Evolutionary conservation across 2,329 filamentous ascomycete genomes (phyloP).

Genomic region (Neodidymelliopsis sp.): DNA sequence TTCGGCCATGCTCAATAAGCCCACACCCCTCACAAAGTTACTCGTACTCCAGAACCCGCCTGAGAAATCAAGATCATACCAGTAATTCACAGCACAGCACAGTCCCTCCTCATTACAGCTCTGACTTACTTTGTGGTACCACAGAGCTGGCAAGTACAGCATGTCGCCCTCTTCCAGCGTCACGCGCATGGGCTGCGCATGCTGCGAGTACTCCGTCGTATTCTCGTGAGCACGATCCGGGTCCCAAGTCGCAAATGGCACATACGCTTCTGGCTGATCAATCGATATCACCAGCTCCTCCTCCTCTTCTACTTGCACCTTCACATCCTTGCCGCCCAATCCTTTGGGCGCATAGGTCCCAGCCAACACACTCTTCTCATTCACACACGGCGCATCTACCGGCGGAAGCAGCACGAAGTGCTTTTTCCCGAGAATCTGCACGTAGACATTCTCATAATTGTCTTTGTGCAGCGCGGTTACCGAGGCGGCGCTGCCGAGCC

Average conservation of each 20-base stretch:
- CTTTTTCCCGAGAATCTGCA: conserved; percentile 76
- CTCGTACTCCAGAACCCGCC: conserved; percentile 71
- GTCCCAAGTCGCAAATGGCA: conserved; percentile 79
- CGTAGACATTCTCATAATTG: conserved; percentile 86
- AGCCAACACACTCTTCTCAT: conserved; percentile 65
- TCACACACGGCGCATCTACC: conserved; percentile 71
- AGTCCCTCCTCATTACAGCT: conserved; percentile 72
- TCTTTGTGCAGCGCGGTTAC: conserved; percentile 80
- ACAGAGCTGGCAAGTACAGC: conserved; percentile 82
- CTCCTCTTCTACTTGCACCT: conserved; percentile 29
- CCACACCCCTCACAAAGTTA: conserved; percentile 57
- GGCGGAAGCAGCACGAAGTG: conserved; percentile 80
- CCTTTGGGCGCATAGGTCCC: conserved; percentile 62
- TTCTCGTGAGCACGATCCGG: conserved; percentile 62
- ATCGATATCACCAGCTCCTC: conserved; percentile 39
- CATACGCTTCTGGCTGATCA: conserved; percentile 51
- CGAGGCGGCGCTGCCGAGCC: conserved; percentile 75
- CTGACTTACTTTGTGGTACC: conserved; percentile 83
- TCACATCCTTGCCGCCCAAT: conserved; percentile 22
- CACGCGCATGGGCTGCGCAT: conserved; percentile 69
- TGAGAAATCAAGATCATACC: conserved; percentile 83
- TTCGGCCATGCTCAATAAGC: conserved; percentile 27
- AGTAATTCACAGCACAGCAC: conserved; percentile 83
- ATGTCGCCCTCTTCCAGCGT: conserved; percentile 78
- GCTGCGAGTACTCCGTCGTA: conserved; percentile 65